phyloP scores from a whole-genome alignment of 225 moss, liverwort and hornwort genomes.

The Rhytidiadelphus loreus region DNA sequence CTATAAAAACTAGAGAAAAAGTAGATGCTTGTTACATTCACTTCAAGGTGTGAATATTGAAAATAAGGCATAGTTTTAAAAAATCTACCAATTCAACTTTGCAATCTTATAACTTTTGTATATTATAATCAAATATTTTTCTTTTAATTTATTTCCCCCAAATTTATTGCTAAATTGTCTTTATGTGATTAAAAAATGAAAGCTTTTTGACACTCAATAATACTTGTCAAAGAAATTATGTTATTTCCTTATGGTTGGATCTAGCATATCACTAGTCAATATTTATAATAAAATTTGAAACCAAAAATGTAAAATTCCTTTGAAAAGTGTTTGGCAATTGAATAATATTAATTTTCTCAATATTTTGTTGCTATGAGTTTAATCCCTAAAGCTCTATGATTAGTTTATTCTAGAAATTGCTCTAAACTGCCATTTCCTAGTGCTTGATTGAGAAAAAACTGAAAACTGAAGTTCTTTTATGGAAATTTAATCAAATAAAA shows the following conservation, averaged over 20 bases:
- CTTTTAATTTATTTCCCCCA: neutral
- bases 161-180: neutral
- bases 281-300: neutral
- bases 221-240: neutral
- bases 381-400: too few species aligned
- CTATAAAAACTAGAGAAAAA: neutral
- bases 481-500: too few species aligned
- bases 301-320: neutral
- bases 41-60: neutral
- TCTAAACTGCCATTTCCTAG: too few species aligned
- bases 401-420: too few species aligned
- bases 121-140: neutral
- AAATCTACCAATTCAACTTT: neutral
- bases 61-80: accelerated
- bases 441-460: too few species aligned
- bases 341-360: neutral
- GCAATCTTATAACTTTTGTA: neutral
- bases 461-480: too few species aligned
- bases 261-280: neutral
- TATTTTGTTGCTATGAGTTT: neutral
- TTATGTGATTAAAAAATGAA: neutral
- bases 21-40: neutral
- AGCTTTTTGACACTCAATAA: neutral
- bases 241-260: neutral
- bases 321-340: neutral